Conservation (phyloP, 352 stramenopile species). For the Phytopythium ostracodes region DNA sequence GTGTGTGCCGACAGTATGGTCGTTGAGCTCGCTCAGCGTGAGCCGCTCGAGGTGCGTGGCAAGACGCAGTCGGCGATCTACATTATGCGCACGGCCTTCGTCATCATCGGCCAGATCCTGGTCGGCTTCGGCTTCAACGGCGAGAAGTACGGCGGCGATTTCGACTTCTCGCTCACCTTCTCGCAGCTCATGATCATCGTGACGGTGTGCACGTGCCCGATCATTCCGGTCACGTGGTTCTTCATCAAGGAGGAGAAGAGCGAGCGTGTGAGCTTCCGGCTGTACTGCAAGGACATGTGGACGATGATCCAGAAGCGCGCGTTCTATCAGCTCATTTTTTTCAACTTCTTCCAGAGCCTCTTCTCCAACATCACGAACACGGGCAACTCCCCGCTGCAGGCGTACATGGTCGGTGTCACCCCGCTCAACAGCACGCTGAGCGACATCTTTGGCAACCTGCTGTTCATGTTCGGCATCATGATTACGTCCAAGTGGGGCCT, state of each 20-base stretch:
- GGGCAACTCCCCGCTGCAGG: too few relatives aligned
- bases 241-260: slow-evolving; percentile 50
- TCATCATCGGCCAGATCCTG: slow-evolving; percentile 19
- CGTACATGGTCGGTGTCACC: too few relatives aligned
- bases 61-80: too few relatives aligned
- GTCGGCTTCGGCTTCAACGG: slow-evolving; percentile 28
- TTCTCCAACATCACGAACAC: too few relatives aligned
- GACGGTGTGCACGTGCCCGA: slow-evolving; percentile 21
- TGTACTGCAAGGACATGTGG: too few relatives aligned
- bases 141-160: slow-evolving; percentile 36
- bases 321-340: too few relatives aligned
- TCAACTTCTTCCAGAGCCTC: too few relatives aligned
- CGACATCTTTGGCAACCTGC: too few relatives aligned
- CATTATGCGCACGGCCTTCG: slow-evolving; percentile 14
- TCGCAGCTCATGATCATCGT: slow-evolving; percentile 43
- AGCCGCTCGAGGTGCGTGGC: slow-evolving; percentile 12
- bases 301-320: too few relatives aligned
- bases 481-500: too few relatives aligned
- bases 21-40: slow-evolving; percentile 33
- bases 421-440: too few relatives aligned
- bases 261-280: slow-evolving; percentile 10
- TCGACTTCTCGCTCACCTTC: slow-evolving; percentile 47
- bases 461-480: too few relatives aligned
- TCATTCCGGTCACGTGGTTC: slow-evolving; percentile 45
- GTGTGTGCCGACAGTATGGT: slow-evolving; percentile 27